Evolutionary conservation across 1,284 basidiomycete species (phyloP).

Genomic region (Mycena citricolor): DNA sequence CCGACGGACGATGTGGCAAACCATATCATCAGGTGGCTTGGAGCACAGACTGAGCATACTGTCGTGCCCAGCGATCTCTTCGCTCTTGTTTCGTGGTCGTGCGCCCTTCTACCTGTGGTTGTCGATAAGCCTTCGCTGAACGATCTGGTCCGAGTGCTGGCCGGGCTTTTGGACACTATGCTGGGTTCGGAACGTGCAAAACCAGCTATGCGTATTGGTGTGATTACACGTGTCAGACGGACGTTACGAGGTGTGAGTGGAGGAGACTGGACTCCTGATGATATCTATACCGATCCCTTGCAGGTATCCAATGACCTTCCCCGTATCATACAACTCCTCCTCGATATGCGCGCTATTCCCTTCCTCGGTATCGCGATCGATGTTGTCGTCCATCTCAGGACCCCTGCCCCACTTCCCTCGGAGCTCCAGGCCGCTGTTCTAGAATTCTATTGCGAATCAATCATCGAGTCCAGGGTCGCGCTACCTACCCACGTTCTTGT

Average conservation of each 20-base stretch:
- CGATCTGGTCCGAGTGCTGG: slow-evolving; percentile 51
- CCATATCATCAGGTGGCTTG: slow-evolving; percentile 71
- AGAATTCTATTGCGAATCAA: slow-evolving; percentile 16
- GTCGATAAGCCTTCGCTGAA: slow-evolving; percentile 7
- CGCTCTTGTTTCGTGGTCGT: slow-evolving; percentile 75
- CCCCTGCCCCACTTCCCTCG: slow-evolving; percentile 43
- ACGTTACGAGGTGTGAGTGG: slow-evolving; percentile 60
- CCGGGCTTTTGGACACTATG: slow-evolving; percentile 59
- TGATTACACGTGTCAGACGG: slow-evolving; percentile 58
- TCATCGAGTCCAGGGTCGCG: slow-evolving; percentile 14
- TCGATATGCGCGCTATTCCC: slow-evolving; percentile 38
- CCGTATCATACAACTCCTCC: slow-evolving; percentile 39
- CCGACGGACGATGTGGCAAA: slow-evolving; percentile 52
- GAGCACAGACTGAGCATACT: slow-evolving; percentile 59
- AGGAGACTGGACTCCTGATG: slow-evolving; percentile 3
- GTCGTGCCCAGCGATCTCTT: slow-evolving; percentile 65
- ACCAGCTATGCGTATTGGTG: slow-evolving; percentile 57
- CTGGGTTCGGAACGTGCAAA: slow-evolving; percentile 54
- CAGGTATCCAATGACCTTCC: slow-evolving; percentile 49
- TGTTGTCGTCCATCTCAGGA: slow-evolving; percentile 61
- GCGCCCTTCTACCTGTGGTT: slow-evolving; percentile 40
- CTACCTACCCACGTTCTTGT: slow-evolving; percentile 17
- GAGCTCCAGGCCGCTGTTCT: slow-evolving; percentile 43
- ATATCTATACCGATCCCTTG: slow-evolving; percentile 51
- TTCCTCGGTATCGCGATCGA: slow-evolving; percentile 62